phyloP scores from a whole-genome alignment of 176 grass and related monocot species.

The Paspalum notatum region DNA sequence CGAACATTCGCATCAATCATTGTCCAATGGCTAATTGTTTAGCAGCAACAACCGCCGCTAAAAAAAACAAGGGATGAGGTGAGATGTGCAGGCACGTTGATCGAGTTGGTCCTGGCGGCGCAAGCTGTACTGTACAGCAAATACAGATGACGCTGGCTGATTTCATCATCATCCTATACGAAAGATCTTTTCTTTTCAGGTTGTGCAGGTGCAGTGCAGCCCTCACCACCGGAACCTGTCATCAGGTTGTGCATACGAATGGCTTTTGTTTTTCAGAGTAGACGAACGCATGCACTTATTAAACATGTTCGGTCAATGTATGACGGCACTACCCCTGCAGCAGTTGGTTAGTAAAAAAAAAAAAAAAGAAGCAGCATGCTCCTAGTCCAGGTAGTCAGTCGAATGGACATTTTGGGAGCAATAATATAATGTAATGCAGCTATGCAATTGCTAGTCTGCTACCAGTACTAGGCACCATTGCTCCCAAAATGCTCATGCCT shows the following conservation, averaged over 20 bases:
- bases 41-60: not conserved
- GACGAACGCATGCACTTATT: not conserved
- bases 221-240: not conserved
- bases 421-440: too few relatives aligned
- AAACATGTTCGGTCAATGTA: not conserved
- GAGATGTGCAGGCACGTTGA: not conserved
- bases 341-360: too few relatives aligned
- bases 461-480: too few relatives aligned
- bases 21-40: constrained; percentile 21
- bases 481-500: too few relatives aligned
- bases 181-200: too few relatives aligned
- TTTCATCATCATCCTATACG: not conserved
- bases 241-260: not conserved
- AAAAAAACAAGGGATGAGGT: not conserved
- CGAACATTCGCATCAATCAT: not conserved
- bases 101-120: not conserved
- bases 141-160: not conserved
- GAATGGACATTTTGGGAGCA: not conserved
- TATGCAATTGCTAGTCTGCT: not conserved
- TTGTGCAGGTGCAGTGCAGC: too few relatives aligned
- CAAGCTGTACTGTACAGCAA: constrained; percentile 23
- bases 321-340: not conserved
- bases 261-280: not conserved
- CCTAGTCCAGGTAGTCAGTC: too few relatives aligned
- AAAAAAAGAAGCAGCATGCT: too few relatives aligned